A percentile compares a stretch with the other conserved stretches of the same genome.
phyloP scores from a whole-genome alignment of 768 basidiomycete genomes.

The Tulasnella sp. region DNA sequence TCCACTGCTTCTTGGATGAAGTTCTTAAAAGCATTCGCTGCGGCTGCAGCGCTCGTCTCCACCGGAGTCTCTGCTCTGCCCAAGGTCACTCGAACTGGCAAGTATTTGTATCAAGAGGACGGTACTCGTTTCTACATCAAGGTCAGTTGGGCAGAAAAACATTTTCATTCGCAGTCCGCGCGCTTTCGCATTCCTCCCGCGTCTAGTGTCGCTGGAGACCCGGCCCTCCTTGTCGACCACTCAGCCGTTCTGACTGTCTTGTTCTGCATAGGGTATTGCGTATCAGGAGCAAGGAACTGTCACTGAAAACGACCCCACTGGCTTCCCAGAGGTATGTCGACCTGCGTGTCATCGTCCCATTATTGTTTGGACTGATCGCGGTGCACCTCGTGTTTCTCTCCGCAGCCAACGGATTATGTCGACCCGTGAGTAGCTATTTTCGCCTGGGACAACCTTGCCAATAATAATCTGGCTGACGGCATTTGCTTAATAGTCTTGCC shows the following conservation, averaged over 20 bases:
- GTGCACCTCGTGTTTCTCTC: conserved; percentile 41
- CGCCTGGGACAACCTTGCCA: neutral
- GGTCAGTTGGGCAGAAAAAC: conserved; percentile 35
- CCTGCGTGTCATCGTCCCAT: conserved; percentile 32
- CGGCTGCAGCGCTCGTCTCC: conserved; percentile 48
- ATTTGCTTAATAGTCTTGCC: conserved; percentile 49
- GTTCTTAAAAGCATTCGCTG: conserved; percentile 27
- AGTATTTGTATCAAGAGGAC: conserved; percentile 77
- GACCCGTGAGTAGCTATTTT: conserved; percentile 55
- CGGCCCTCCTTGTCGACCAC: neutral
- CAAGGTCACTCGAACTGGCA: conserved; percentile 68
- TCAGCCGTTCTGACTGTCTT: neutral
- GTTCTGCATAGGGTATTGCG: conserved; percentile 57
- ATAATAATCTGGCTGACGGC: neutral
- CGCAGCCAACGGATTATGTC: conserved; percentile 67
- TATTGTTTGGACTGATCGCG: conserved; percentile 12
- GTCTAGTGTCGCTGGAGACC: neutral
- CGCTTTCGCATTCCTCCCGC: neutral
- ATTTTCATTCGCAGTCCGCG: neutral
- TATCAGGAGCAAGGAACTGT: conserved; percentile 78
- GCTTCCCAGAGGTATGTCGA: conserved; percentile 54
- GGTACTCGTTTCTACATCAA: conserved; percentile 87
- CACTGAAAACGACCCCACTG: conserved; percentile 45
- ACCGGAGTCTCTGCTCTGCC: conserved; percentile 66
- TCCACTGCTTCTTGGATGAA: conserved; percentile 20